These are phyloP conservation scores for Neurospora sp. DNA, from an alignment of 2,329 filamentous ascomycete genomes.

Conservation along the genomic window DNA sequence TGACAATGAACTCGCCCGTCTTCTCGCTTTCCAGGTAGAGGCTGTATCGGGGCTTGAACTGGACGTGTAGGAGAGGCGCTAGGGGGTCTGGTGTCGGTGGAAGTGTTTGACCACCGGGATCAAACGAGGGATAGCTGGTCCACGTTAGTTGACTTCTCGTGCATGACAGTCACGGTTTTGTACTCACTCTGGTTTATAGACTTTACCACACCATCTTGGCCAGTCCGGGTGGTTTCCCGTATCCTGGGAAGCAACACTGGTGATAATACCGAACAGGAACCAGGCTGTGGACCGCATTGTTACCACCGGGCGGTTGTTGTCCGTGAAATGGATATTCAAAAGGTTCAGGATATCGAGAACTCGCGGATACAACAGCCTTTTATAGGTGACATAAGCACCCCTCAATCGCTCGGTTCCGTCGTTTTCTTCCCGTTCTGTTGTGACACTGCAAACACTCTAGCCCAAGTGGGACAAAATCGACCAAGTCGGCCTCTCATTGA, in stretches of 20 bases:
- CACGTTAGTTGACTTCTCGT: neutral
- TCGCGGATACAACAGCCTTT: neutral
- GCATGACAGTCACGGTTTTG: too few species aligned
- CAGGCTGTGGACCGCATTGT: neutral
- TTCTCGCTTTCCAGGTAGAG: slow-evolving; percentile 34
- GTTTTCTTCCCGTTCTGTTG: neutral
- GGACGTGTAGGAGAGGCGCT: slow-evolving; percentile 30
- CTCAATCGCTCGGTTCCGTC: neutral
- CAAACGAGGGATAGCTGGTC: slow-evolving; percentile 28
- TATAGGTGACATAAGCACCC: neutral
- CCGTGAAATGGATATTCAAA: neutral
- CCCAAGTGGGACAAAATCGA: neutral
- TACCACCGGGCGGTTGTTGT: neutral
- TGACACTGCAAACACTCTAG: neutral
- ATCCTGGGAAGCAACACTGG: slow-evolving; percentile 16
- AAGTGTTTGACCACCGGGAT: slow-evolving; percentile 33
- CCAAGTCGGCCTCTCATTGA: neutral
- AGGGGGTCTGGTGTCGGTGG: slow-evolving; percentile 23
- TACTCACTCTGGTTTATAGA: slow-evolving; percentile 31
- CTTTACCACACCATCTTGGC: slow-evolving; percentile 39
- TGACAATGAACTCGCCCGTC: slow-evolving; percentile 33
- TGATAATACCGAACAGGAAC: neutral
- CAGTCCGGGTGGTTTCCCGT: slow-evolving; percentile 33
- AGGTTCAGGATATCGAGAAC: neutral
- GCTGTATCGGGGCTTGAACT: slow-evolving; percentile 35